These are phyloP conservation scores for Ceratobasidium sp. DNA, from an alignment of 1,284 basidiomycete species.

Conservation along the genomic window DNA sequence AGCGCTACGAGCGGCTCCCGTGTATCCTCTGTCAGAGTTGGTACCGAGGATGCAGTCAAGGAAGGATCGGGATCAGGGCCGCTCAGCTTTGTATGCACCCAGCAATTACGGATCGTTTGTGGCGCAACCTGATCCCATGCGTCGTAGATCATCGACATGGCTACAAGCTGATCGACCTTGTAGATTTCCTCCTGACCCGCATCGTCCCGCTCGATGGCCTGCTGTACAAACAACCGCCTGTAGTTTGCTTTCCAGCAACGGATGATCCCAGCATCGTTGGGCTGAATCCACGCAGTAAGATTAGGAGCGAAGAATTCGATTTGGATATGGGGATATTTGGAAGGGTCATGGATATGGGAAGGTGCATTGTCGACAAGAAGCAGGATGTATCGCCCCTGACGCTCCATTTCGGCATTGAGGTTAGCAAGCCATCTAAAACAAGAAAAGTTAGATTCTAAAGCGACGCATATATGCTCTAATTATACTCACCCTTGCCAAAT, in stretches of 20 bases:
- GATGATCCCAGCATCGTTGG: constrained; percentile 37
- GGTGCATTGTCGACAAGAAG: constrained; percentile 25
- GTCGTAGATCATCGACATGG: constrained; percentile 20
- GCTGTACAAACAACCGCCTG: background rate
- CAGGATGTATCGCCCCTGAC: constrained; percentile 11
- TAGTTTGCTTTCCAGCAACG: constrained; percentile 36
- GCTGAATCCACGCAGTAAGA: constrained; percentile 39
- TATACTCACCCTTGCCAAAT: constrained; percentile 40
- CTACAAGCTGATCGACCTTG: constrained; percentile 34
- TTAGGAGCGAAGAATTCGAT: constrained; percentile 29
- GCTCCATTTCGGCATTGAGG: background rate
- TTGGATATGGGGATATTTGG: background rate
- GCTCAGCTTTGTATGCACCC: constrained; percentile 23
- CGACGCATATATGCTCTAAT: background rate
- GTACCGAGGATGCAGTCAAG: background rate
- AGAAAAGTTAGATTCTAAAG: too few species aligned
- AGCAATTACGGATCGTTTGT: constrained; percentile 37
- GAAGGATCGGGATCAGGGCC: background rate
- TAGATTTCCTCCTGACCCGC: constrained; percentile 29
- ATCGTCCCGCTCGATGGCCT: constrained; percentile 36
- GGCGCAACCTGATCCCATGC: constrained; percentile 27
- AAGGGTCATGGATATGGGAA: constrained; percentile 3
- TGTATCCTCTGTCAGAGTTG: too few species aligned
- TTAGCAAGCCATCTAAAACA: background rate
- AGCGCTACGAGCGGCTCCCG: too few species aligned